Conservation (phyloP, 805 yeast species). For the Schizosaccharomyces lindneri region DNA sequence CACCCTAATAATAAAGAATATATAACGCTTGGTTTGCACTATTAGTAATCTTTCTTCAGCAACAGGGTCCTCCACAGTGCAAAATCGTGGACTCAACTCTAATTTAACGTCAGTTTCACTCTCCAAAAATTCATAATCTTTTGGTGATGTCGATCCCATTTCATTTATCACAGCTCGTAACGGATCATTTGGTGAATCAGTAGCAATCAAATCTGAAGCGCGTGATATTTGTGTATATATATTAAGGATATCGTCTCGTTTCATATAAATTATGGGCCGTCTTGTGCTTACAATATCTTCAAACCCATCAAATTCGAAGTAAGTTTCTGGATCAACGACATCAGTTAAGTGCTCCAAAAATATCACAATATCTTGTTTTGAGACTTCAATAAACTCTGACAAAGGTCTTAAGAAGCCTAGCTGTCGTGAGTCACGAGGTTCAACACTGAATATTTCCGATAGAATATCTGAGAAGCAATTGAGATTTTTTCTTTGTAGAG, state of each 20-base stretch:
- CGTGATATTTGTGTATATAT: constrained; percentile 17
- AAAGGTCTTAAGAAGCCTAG: background rate
- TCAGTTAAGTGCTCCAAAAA: background rate
- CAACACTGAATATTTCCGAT: background rate
- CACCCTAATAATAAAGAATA: constrained; percentile 60
- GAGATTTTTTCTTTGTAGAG: constrained; percentile 24
- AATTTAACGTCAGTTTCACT: constrained; percentile 28
- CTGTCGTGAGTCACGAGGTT: background rate
- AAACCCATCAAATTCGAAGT: constrained; percentile 35
- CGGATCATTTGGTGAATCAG: constrained; percentile 23
- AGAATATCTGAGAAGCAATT: constrained; percentile 27
- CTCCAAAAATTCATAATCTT: constrained; percentile 23
- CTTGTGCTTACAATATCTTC: constrained; percentile 40
- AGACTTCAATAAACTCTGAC: constrained; percentile 22
- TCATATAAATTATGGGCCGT: constrained; percentile 17
- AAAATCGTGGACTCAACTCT: constrained; percentile 31
- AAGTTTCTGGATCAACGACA: background rate
- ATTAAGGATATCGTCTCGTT: constrained; percentile 15
- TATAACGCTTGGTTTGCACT: constrained; percentile 57
- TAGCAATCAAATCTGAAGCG: constrained; percentile 10
- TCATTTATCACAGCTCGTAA: constrained; percentile 21
- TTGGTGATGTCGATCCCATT: constrained; percentile 20
- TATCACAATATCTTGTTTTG: constrained; percentile 23
- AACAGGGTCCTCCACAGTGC: constrained; percentile 22
- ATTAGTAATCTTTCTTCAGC: constrained; percentile 33